These are phyloP conservation scores for Pachyrhizus erosus DNA, from an alignment of 306 rosid genomes.

Conservation along the genomic window DNA sequence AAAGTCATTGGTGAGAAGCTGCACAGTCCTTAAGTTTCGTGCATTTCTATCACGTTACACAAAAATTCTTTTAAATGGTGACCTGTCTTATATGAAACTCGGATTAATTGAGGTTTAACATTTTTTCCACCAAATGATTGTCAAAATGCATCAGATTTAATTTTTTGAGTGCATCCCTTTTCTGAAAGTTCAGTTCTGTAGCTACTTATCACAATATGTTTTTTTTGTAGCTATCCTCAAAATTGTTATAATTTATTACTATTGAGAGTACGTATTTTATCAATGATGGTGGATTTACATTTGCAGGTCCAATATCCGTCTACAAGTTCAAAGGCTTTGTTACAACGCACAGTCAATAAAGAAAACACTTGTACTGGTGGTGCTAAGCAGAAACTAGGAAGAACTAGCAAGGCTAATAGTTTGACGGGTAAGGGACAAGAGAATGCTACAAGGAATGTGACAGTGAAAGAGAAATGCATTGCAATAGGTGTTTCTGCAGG, in stretches of 20 bases:
- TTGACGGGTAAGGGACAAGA: slow-evolving; percentile 57
- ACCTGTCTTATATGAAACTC: background rate
- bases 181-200: background rate
- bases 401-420: slow-evolving; percentile 33
- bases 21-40: slow-evolving; percentile 24
- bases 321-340: slow-evolving; percentile 49
- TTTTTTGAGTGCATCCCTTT: background rate
- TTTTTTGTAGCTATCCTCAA: slow-evolving; percentile 4
- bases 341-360: slow-evolving; percentile 46
- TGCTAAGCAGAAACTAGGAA: slow-evolving; percentile 53
- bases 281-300: slow-evolving; percentile 30
- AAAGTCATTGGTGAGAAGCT: slow-evolving; percentile 64
- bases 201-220: slow-evolving; percentile 10
- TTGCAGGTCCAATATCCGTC: slow-evolving; percentile 51
- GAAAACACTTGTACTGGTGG: slow-evolving; percentile 1
- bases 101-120: background rate
- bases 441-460: slow-evolving; percentile 48
- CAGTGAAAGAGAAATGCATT: slow-evolving; percentile 50
- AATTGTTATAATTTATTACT: background rate
- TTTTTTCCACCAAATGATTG: slow-evolving; percentile 22
- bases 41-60: background rate
- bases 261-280: slow-evolving; percentile 7
- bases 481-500: slow-evolving; percentile 48
- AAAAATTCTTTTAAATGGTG: background rate
- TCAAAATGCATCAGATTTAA: slow-evolving; percentile 11